Evolutionary conservation across 2,329 filamentous ascomycete genomes (phyloP), one percentile per base, ranked within the genome.

Genomic region (Tolypocladium inflatum): DNA sequence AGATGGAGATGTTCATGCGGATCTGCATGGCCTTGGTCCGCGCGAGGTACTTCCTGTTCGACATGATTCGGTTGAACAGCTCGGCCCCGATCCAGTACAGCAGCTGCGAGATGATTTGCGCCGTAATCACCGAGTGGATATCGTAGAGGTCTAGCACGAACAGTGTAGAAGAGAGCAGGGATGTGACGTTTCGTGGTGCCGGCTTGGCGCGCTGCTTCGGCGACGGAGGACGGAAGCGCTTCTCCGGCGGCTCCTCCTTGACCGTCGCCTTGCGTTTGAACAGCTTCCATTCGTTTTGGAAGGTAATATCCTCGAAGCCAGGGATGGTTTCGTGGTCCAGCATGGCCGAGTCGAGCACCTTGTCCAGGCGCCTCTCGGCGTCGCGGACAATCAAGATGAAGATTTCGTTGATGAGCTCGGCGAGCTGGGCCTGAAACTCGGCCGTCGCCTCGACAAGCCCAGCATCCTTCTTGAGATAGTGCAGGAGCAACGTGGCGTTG

Each of bases 1-100:
- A 78, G 9, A 87, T 88, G 0, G 94, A 97, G 8, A 99, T 86
- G 70, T 99, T 99, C 92, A 99, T 97, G 64, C 94, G 90, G 65
- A 99, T 97, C 71, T 99, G 94, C 94, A 99, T 99, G 4, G 94
- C 94, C 73, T 99, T 99, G 21, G 94, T 99, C 56, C 94, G 84
- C 7, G 94, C 93, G 11, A 99, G 80, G 68, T 97, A 99, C 70
- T 93, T 92, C 63, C 91, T 85, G 68, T 95, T 97, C 37, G 90
- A 93, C 90, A 99, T 96, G 72, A 99, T 90, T 59, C 93, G 88
- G 72, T 99, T 99, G 77, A 99, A 99, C 10, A 97, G 83, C 73
- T 99, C 94, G 0, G 93, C 90, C 8, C 92, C 90, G 19, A 99
- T 81, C 94, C 94, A 99, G 75, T 97, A 99, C 51, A 97, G 81